A percentile compares a stretch with the other conserved stretches of the same genome.
phyloP scores from a whole-genome alignment of 768 basidiomycete species.

The Rhodocollybia butyracea region DNA sequence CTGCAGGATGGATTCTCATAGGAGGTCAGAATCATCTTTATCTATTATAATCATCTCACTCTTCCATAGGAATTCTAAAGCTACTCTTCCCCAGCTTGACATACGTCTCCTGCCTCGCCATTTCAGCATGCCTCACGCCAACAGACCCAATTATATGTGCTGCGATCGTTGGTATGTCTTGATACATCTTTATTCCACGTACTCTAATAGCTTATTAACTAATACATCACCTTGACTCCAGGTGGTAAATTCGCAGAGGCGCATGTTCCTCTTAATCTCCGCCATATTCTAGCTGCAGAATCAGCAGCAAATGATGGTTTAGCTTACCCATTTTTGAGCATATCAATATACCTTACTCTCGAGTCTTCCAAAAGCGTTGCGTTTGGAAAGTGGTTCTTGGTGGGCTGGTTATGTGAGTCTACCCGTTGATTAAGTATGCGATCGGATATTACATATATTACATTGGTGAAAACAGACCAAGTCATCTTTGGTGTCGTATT shows the following conservation, averaged over 20 bases:
- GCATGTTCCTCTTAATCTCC: slow-evolving; percentile 71
- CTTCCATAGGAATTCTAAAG: slow-evolving; percentile 53
- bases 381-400: slow-evolving; percentile 79
- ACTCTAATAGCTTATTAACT: not conserved
- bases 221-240: slow-evolving; percentile 24
- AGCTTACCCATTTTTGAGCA: slow-evolving; percentile 87
- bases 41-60: not conserved
- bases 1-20: slow-evolving; percentile 78
- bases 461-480: slow-evolving; percentile 72
- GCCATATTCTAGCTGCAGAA: slow-evolving; percentile 82
- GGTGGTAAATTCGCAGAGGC: slow-evolving; percentile 68
- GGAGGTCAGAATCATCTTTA: slow-evolving; percentile 42
- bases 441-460: too few species aligned
- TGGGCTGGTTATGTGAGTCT: slow-evolving; percentile 76
- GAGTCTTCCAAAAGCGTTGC: slow-evolving; percentile 62
- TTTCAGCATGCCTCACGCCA: slow-evolving; percentile 88
- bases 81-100: slow-evolving; percentile 68
- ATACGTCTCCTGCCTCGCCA: slow-evolving; percentile 75
- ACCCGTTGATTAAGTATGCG: too few species aligned
- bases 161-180: slow-evolving; percentile 63
- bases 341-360: slow-evolving; percentile 82
- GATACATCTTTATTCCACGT: not conserved
- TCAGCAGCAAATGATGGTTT: slow-evolving; percentile 95
- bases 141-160: slow-evolving; percentile 95
- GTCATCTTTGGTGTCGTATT: slow-evolving; percentile 72